A percentile compares a stretch with the other conserved stretches of the same genome.
Evolutionary conservation across 352 stramenopile species (phyloP).

Genomic region (Phytophthora litchii): DNA sequence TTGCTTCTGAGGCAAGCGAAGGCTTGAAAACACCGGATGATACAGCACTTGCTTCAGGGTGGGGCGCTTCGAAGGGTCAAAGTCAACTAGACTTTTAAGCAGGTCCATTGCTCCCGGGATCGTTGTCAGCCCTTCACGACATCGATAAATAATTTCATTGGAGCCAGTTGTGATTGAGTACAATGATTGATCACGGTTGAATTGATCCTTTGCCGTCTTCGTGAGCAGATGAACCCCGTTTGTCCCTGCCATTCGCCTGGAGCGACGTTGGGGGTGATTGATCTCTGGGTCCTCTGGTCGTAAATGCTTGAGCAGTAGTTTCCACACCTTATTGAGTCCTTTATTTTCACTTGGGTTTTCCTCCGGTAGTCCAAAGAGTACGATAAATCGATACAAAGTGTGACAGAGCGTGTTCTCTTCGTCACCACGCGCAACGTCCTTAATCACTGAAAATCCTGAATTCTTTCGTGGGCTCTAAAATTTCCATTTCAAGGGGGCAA

Average conservation of each 20-base stretch:
- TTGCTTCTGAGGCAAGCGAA: slow-evolving; percentile 26
- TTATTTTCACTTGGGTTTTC: slow-evolving; percentile 52
- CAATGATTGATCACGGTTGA: slow-evolving; percentile 42
- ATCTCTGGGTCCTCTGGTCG: slow-evolving; percentile 41
- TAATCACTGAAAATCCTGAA: slow-evolving; percentile 73
- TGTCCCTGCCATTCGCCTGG: slow-evolving; percentile 21
- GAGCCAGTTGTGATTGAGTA: slow-evolving; percentile 60
- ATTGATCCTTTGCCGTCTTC: slow-evolving; percentile 42
- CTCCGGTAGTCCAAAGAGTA: slow-evolving; percentile 94
- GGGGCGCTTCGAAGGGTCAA: slow-evolving; percentile 62
- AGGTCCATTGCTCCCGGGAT: slow-evolving; percentile 54
- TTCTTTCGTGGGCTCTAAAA: slow-evolving; percentile 53
- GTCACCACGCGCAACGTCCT: slow-evolving; percentile 58
- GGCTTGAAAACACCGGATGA: slow-evolving; percentile 58
- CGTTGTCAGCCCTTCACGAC: slow-evolving; percentile 50
- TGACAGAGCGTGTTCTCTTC: slow-evolving; percentile 92
- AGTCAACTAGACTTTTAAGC: slow-evolving; percentile 60
- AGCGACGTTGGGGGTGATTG: slow-evolving; percentile 23
- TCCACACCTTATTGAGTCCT: slow-evolving; percentile 59
- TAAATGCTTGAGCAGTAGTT: slow-evolving; percentile 66
- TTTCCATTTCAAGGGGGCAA: background rate
- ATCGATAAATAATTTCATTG: slow-evolving; percentile 55
- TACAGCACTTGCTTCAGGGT: slow-evolving; percentile 73
- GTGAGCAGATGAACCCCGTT: slow-evolving; percentile 10
- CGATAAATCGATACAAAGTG: slow-evolving; percentile 96